phyloP scores from a whole-genome alignment of 208 protist genomes.

The Balamuthia mandrillaris region DNA sequence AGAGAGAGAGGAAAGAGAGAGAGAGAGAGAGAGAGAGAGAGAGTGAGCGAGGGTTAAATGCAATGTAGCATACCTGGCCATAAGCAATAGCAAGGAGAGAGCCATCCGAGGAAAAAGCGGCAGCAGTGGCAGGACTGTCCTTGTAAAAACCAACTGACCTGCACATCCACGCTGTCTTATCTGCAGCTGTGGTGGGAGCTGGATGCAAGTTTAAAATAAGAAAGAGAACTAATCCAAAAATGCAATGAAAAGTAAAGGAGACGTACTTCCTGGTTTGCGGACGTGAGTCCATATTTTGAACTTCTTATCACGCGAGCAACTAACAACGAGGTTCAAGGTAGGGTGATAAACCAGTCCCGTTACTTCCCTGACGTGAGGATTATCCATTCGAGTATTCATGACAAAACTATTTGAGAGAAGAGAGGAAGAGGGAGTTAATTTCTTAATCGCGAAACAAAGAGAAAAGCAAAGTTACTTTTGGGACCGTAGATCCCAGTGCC shows the following conservation, averaged over 20 bases:
- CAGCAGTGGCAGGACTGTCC: background rate
- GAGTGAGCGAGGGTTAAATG: too few species aligned
- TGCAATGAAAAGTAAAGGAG: background rate
- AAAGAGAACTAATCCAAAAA: background rate
- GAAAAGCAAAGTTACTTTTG: background rate
- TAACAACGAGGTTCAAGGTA: background rate
- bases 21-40: too few species aligned
- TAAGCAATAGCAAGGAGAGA: conserved; percentile 44
- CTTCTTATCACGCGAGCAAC: conserved; percentile 35
- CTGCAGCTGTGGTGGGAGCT: too few species aligned
- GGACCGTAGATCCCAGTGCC: background rate
- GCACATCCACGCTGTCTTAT: conserved; percentile 27
- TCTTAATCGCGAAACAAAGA: background rate
- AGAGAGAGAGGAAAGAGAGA: too few species aligned
- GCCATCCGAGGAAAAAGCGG: conserved; percentile 37
- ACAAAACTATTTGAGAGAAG: background rate
- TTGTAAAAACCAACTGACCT: conserved; percentile 44
- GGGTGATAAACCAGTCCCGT: conserved; percentile 35
- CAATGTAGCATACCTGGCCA: background rate
- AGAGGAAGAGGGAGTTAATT: background rate
- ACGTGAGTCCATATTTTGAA: conserved; percentile 41
- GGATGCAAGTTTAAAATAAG: too few species aligned
- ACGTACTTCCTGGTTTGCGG: background rate
- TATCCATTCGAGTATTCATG: background rate
- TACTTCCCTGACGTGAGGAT: conserved; percentile 3